phyloP scores from a whole-genome alignment of 1,284 basidiomycete genomes.

The Ceratobasidium sp. region DNA sequence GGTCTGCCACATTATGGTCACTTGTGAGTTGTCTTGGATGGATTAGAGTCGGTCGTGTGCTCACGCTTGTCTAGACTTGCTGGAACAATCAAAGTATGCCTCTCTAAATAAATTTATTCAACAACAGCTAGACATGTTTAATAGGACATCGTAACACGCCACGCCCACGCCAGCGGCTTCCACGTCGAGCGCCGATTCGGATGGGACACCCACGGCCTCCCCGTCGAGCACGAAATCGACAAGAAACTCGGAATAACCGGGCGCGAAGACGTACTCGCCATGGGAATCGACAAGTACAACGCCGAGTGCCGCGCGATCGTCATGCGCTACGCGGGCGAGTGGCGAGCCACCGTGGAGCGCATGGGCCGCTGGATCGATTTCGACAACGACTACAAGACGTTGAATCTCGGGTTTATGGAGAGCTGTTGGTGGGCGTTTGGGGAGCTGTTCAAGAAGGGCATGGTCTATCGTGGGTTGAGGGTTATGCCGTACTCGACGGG shows the following conservation, averaged over 20 bases:
- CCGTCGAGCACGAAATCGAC: constrained; percentile 99
- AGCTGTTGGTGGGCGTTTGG: constrained; percentile 99
- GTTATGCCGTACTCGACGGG: constrained; percentile 99
- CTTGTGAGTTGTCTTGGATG: constrained; percentile 58
- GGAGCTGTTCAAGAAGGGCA: constrained; percentile 90
- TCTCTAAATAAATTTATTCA: constrained; percentile 15
- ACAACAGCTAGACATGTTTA: neutral
- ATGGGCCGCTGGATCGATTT: constrained; percentile 99
- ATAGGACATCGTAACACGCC: constrained; percentile 95
- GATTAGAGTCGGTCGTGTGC: constrained; percentile 52
- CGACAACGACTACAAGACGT: constrained; percentile 99
- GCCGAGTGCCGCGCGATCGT: constrained; percentile 97
- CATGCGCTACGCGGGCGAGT: constrained; percentile 96
- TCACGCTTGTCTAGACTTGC: constrained; percentile 63
- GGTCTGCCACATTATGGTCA: constrained; percentile 98
- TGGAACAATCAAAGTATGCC: constrained; percentile 93
- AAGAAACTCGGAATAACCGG: constrained; percentile 94
- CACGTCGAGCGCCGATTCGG: constrained; percentile 97
- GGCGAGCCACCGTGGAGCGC: constrained; percentile 94
- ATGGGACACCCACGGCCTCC: constrained; percentile 99
- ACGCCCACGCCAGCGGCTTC: constrained; percentile 93
- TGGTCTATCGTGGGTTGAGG: constrained; percentile 93
- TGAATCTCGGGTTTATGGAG: constrained; percentile 97
- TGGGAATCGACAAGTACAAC: constrained; percentile 99
- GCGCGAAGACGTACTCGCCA: constrained; percentile 92